phyloP scores from a whole-genome alignment of 2,329 filamentous ascomycete genomes.

The Cladophialophora exuberans region DNA sequence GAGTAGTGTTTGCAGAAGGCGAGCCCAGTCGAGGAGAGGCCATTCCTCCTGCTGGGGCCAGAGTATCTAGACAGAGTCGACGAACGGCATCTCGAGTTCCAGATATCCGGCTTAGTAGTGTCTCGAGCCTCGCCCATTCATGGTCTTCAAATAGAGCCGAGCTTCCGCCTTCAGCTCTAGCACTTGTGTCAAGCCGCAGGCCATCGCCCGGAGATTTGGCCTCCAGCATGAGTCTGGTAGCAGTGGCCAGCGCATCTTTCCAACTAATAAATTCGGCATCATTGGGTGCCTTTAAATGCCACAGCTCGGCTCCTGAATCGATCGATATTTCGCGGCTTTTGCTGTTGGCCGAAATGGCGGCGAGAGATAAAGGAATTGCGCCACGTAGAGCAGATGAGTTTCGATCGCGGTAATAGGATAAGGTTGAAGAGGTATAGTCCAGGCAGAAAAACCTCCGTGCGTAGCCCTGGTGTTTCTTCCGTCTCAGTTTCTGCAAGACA shows the following conservation, averaged over 20 bases:
- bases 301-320: conserved; percentile 94
- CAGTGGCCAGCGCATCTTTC: conserved; percentile 82
- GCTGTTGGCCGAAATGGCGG: conserved; percentile 87
- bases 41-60: conserved; percentile 39
- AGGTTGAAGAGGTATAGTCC: conserved; percentile 88
- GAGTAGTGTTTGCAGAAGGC: conserved; percentile 21
- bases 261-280: conserved; percentile 85
- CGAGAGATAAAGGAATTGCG: conserved; percentile 87
- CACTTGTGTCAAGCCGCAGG: conserved; percentile 39
- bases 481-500: conserved; percentile 81
- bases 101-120: conserved; percentile 80
- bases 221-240: conserved; percentile 60
- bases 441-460: conserved; percentile 93
- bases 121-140: conserved; percentile 87
- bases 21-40: conserved; percentile 30
- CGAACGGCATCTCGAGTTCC: conserved; percentile 87
- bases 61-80: conserved; percentile 81
- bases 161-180: conserved; percentile 28
- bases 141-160: conserved; percentile 64
- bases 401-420: conserved; percentile 95
- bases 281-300: conserved; percentile 86
- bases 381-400: conserved; percentile 91
- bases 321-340: conserved; percentile 90
- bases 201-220: conserved; percentile 37
- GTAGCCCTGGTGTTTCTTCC: conserved; percentile 92